A percentile compares a stretch with the other conserved stretches of the same genome.
Conservation (phyloP, 2,329 filamentous ascomycete species). For the Escovopsis weberi region DNA sequence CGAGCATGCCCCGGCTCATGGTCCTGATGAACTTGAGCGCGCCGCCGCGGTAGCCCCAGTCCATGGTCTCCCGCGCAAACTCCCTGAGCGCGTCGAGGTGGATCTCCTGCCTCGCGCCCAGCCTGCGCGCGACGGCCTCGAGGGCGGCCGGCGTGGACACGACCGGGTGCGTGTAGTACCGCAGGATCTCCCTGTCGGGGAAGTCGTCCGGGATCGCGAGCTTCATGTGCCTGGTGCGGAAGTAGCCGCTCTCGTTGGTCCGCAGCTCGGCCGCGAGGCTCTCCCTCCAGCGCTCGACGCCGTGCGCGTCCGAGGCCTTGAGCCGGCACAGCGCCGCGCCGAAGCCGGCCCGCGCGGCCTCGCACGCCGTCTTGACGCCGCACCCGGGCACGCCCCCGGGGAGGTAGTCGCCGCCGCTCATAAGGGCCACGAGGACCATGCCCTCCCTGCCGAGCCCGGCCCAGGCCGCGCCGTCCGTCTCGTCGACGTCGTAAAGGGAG, state of each 20-base stretch:
- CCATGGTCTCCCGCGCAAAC: constrained; percentile 68
- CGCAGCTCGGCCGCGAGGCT: constrained; percentile 59
- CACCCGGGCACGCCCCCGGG: constrained; percentile 79
- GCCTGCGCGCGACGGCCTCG: constrained; percentile 12
- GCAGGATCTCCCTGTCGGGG: constrained; percentile 62
- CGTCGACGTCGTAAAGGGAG: constrained; percentile 56
- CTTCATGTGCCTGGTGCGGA: constrained; percentile 59
- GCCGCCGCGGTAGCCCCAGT: constrained; percentile 67
- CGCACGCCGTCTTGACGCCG: constrained; percentile 75
- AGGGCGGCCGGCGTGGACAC: constrained; percentile 51
- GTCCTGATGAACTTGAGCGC: constrained; percentile 75
- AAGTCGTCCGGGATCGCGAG: constrained; percentile 68
- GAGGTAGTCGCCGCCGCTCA: constrained; percentile 91
- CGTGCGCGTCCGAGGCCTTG: constrained; percentile 41
- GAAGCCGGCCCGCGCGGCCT: constrained; percentile 80
- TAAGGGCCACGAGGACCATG: constrained; percentile 85
- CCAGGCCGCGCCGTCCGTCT: constrained; percentile 30
- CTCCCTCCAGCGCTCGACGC: constrained; percentile 55
- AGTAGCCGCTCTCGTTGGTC: constrained; percentile 73
- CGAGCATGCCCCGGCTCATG: constrained; percentile 61
- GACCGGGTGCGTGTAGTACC: constrained; percentile 78
- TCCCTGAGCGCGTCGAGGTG: constrained; percentile 43
- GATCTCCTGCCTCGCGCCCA: constrained; percentile 12
- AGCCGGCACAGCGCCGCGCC: constrained; percentile 60
- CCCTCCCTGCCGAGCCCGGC: constrained; percentile 65